A percentile compares a stretch with the other conserved stretches of the same genome.
These are phyloP conservation scores for Kalanchoe fedtschenkoi DNA, from an alignment of 164 flowering plant genomes.

Conservation along the genomic window DNA sequence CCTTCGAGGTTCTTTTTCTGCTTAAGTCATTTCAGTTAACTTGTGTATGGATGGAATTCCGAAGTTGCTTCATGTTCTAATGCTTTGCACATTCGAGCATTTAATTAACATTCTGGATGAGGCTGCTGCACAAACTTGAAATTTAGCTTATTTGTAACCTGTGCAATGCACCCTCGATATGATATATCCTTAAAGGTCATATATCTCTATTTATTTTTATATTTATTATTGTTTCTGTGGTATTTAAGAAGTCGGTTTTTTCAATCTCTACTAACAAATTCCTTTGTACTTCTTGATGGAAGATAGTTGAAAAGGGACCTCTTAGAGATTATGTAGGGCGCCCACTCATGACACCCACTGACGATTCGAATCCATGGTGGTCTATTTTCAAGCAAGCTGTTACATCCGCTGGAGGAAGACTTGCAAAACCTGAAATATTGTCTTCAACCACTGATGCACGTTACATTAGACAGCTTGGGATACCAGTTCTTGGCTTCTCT, in stretches of 20 bases:
- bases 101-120: neutral
- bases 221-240: neutral
- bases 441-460: conserved; percentile 93
- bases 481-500: conserved; percentile 88
- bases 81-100: neutral
- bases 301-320: conserved; percentile 66
- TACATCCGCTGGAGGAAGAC: conserved; percentile 63
- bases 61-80: neutral
- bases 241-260: neutral
- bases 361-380: conserved; percentile 95
- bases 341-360: conserved; percentile 61
- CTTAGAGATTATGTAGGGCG: conserved; percentile 53
- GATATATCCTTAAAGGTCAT: too few species aligned
- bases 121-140: neutral
- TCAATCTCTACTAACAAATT: neutral
- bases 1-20: neutral
- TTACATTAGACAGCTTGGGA: conserved; percentile 58
- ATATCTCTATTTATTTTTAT: too few species aligned
- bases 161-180: neutral
- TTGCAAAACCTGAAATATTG: conserved; percentile 82
- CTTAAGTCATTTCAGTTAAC: neutral
- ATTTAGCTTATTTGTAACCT: neutral
- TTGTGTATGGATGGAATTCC: neutral
- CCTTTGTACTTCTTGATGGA: conserved; percentile 9
- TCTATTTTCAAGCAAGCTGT: conserved; percentile 62